Conservation (phyloP, 2,329 filamentous ascomycete species). For the Exophiala aquamarina region DNA sequence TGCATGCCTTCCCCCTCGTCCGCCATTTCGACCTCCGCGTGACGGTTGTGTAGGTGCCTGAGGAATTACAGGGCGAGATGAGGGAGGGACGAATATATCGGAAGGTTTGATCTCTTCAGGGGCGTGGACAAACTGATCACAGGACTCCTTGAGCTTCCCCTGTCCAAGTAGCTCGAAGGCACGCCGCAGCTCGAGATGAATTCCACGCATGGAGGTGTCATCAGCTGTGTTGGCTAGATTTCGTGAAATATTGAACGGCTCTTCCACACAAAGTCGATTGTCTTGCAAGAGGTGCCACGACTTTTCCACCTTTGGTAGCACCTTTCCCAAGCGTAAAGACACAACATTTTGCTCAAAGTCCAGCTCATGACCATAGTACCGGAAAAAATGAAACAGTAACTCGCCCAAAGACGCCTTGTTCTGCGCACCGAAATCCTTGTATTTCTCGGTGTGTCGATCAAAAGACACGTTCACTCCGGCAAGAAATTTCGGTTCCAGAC, state of each 20-base stretch:
- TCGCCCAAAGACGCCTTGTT: slow-evolving; percentile 83
- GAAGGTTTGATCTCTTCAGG: slow-evolving; percentile 49
- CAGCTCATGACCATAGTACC: slow-evolving; percentile 89
- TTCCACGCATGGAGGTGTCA: slow-evolving; percentile 86
- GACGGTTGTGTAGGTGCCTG: slow-evolving; percentile 40
- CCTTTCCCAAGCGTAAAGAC: slow-evolving; percentile 77
- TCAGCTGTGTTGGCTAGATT: slow-evolving; percentile 97
- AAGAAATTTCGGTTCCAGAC: slow-evolving; percentile 59
- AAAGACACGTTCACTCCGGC: slow-evolving; percentile 74
- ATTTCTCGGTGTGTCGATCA: slow-evolving; percentile 76
- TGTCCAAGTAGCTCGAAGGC: slow-evolving; percentile 81
- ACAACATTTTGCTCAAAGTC: slow-evolving; percentile 83
- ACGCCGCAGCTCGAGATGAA: slow-evolving; percentile 84
- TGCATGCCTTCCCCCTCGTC: slow-evolving; percentile 51
- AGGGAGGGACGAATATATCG: slow-evolving; percentile 40
- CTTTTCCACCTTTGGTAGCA: slow-evolving; percentile 81
- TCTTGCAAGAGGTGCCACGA: slow-evolving; percentile 79
- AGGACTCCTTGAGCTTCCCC: slow-evolving; percentile 77
- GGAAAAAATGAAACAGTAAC: slow-evolving; percentile 93
- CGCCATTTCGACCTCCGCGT: slow-evolving; percentile 50
- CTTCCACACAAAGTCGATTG: slow-evolving; percentile 89
- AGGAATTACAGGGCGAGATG: slow-evolving; percentile 55
- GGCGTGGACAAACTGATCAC: slow-evolving; percentile 84
- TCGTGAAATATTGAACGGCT: slow-evolving; percentile 86
- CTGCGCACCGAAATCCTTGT: slow-evolving; percentile 70